phyloP scores from a whole-genome alignment of 306 rosid genomes.

The Quercus berberidifolia region DNA sequence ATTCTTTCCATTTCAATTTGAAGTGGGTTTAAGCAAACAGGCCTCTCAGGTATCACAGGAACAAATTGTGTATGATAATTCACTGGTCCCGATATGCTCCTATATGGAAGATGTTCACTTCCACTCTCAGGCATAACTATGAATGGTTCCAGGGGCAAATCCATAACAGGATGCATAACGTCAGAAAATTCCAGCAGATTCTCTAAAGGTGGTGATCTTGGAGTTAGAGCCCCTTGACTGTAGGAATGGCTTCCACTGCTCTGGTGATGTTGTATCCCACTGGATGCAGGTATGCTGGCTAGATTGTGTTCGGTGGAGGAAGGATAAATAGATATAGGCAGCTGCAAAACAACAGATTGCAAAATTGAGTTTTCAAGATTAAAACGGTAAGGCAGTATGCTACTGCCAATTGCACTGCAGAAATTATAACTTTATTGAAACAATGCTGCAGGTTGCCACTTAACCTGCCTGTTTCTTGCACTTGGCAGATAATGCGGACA shows the following conservation, averaged over 20 bases:
- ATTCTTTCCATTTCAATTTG: conserved; percentile 25
- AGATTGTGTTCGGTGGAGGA: conserved; percentile 10
- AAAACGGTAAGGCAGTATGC: background rate
- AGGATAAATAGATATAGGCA: conserved; percentile 10
- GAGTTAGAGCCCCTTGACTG: conserved; percentile 2
- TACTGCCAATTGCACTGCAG: background rate
- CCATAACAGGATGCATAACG: conserved; percentile 1
- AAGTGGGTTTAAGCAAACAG: conserved; percentile 15
- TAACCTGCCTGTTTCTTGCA: background rate
- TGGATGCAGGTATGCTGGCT: conserved; percentile 12
- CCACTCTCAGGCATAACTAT: background rate
- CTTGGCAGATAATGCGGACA: no score
- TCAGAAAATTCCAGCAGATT: background rate
- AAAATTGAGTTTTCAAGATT: conserved; percentile 5
- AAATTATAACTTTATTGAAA: background rate
- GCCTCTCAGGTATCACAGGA: conserved; percentile 14
- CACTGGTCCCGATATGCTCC: background rate
- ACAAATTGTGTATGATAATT: conserved; percentile 7
- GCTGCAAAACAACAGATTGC: conserved; percentile 21
- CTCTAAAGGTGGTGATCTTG: conserved; percentile 3
- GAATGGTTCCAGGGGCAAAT: conserved; percentile 13
- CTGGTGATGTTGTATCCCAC: background rate
- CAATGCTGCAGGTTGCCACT: background rate
- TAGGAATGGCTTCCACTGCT: conserved; percentile 2
- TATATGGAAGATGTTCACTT: conserved; percentile 7